Evolutionary conservation across 2,329 filamentous ascomycete species (phyloP).

Genomic region (Chalaropsis ovoidea): DNA sequence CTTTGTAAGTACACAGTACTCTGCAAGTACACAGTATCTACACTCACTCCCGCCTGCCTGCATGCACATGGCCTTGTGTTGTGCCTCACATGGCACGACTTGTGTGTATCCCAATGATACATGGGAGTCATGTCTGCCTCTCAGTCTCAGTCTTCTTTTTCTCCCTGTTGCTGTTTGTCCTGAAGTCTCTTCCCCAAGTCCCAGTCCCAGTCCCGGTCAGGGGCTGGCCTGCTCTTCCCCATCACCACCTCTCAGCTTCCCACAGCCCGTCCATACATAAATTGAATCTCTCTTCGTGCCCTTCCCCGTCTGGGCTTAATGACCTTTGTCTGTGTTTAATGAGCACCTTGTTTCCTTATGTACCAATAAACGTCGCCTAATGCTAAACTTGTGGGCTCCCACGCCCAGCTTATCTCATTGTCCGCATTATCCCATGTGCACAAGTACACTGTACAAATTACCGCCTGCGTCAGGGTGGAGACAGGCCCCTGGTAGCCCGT

Average conservation of each 20-base stretch:
- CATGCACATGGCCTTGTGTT: too few species aligned
- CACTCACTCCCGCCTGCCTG: too few species aligned
- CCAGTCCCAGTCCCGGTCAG: background rate
- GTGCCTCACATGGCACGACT: too few species aligned
- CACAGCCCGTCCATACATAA: background rate
- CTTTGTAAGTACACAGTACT: too few species aligned
- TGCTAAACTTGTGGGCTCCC: conserved; percentile 1
- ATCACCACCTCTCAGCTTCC: background rate
- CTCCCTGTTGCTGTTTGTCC: background rate
- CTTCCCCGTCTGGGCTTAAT: conserved; percentile 3
- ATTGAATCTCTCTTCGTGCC: background rate
- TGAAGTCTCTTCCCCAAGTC: background rate
- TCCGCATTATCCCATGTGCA: background rate
- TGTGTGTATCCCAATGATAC: too few species aligned
- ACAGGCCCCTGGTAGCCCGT: background rate
- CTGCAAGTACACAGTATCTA: too few species aligned
- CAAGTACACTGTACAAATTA: conserved; percentile 15
- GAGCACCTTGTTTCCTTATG: background rate
- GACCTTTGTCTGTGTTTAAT: conserved; percentile 10
- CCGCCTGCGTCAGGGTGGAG: conserved; percentile 8
- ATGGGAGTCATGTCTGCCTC: background rate
- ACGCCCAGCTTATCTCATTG: conserved; percentile 2
- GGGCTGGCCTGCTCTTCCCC: background rate
- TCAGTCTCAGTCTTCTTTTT: background rate
- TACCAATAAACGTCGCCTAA: conserved; percentile 13